phyloP scores from a whole-genome alignment of 345 rosid species.

The Luvunga scandens region DNA sequence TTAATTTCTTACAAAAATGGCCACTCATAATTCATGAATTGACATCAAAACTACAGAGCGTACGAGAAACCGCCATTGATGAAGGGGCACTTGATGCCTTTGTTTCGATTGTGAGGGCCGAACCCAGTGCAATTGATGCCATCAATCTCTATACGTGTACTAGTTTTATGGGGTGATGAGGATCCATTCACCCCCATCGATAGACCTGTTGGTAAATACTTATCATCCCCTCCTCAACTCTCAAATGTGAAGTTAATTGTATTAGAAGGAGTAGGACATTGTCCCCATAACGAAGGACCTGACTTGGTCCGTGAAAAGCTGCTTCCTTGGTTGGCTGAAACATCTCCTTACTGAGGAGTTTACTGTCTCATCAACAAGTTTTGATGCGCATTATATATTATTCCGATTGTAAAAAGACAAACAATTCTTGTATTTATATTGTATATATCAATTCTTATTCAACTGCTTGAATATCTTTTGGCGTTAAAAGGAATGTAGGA shows the following conservation, averaged over 20 bases:
- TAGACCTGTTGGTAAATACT: constrained; percentile 57
- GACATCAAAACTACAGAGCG: constrained; percentile 40
- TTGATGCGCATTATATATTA: no score
- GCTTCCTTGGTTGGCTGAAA: constrained; percentile 69
- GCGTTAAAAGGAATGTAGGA: no score
- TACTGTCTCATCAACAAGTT: background rate
- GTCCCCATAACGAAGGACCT: constrained; percentile 90
- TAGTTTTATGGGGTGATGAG: constrained; percentile 30
- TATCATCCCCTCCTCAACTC: no score
- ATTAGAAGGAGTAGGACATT: constrained; percentile 44
- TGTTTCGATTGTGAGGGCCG: constrained; percentile 84
- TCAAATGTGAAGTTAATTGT: no score
- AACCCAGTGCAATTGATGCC: constrained; percentile 72
- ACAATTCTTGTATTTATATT: no score
- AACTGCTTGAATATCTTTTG: no score
- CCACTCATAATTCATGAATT: no score
- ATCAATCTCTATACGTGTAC: constrained; percentile 48
- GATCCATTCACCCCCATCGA: constrained; percentile 72
- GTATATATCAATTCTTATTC: no score
- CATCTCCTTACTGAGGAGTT: background rate
- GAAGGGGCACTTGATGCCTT: constrained; percentile 97
- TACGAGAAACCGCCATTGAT: constrained; percentile 70
- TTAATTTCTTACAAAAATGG: background rate
- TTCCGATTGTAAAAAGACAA: no score
- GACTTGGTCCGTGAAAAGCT: constrained; percentile 64